Evolutionary conservation across 495 filamentous ascomycete genomes (phyloP).

Genomic region (Aspergillus sclerotioniger): DNA sequence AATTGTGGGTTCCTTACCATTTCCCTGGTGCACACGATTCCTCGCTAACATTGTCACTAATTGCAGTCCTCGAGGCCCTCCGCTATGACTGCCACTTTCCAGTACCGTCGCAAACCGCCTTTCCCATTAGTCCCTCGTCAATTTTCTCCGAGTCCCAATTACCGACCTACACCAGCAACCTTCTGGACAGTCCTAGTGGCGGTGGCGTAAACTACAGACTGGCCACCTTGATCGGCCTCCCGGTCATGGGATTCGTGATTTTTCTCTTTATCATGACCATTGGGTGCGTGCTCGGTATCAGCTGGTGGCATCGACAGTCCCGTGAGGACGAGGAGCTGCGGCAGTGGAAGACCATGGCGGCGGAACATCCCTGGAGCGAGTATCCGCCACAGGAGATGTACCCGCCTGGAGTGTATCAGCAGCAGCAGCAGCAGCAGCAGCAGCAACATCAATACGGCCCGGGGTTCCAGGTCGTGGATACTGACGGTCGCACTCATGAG

Average conservation of each 20-base stretch:
- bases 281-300: neutral
- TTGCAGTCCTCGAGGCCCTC: constrained; percentile 48
- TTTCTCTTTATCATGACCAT: neutral
- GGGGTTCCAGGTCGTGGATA: constrained; percentile 30
- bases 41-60: neutral
- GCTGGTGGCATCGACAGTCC: neutral
- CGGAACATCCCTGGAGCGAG: neutral
- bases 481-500: constrained; percentile 23
- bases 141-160: constrained; percentile 45
- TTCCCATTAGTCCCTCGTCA: constrained; percentile 41
- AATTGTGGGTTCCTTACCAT: constrained; percentile 43
- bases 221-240: constrained; percentile 46
- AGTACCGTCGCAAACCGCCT: constrained; percentile 30
- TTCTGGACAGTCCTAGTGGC: constrained; percentile 19
- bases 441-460: constrained; percentile 16
- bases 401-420: neutral
- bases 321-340: constrained; percentile 1
- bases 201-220: constrained; percentile 34
- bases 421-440: neutral
- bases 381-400: constrained; percentile 2
- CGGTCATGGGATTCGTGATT: constrained; percentile 30
- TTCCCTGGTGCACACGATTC: neutral
- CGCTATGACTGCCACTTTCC: constrained; percentile 49
- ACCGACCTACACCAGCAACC: constrained; percentile 35
- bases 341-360: constrained; percentile 1